Evolutionary conservation across 768 basidiomycete genomes (phyloP), one percentile per base, ranked within the genome.

Genomic region (Mycena rosella): DNA sequence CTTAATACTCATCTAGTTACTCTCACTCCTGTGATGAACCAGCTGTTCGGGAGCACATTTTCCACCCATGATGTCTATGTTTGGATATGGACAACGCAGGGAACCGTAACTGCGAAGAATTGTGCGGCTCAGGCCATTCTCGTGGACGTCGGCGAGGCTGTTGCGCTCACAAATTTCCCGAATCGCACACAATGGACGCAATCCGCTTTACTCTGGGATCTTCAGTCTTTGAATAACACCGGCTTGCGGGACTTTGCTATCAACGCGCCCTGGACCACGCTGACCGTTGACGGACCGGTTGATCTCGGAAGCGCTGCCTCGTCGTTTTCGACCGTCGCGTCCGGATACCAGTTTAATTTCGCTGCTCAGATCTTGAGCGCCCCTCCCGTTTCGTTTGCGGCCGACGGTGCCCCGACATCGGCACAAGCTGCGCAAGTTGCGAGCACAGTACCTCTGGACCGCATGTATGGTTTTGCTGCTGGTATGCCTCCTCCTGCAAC

Each of bases 341-440:
- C 85, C 30, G 91, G 90, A 9, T 89, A 84, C 70, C 79, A 70
- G 27, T 91, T 86, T 74, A 81, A 92, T 74, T 91, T 91, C 72
- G 89, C 88, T 14, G 76, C 81, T 7, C 89, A 88, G 75, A 84
- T 81, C 27, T 75, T 89, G 26, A 75, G 76, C 5, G 79, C 81
- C 44, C 86, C 84, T 17, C 63, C 77, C 20, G 78, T 83, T 10
- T 81, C 82, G 0, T 92, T 89, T 73, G 67, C 76, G 6, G 70
- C 68, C 13, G 78, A 85, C 58, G 88, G 85, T 0, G 81, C 86
- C 48, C 87, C 88, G 1, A 76, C 78, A 2, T 75, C 71, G 38
- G 80, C 75, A 8, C 88, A 91, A 74, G 76, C 85, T 32, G 74
- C 80, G 0, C 72, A 81, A 68, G 80, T 89, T 34, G 79, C 82